Evolutionary conservation across 208 protist species (phyloP).

Genomic region (Paratrypanosoma confusum): DNA sequence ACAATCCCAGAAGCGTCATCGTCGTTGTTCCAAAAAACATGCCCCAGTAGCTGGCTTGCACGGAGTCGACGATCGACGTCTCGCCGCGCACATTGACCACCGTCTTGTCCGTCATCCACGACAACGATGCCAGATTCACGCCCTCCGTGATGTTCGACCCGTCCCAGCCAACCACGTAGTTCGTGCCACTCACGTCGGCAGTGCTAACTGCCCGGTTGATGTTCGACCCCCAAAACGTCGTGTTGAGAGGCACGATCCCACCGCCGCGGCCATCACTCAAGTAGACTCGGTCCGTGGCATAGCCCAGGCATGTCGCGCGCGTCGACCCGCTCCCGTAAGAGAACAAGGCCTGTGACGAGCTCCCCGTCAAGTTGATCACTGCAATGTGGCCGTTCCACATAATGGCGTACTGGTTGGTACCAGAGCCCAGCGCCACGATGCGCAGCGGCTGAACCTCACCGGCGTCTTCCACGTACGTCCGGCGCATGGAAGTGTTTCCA

Average conservation of each 20-base stretch:
- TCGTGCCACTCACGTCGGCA: background rate
- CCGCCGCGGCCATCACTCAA: constrained; percentile 1
- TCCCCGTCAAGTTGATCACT: background rate
- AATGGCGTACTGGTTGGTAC: constrained; percentile 3
- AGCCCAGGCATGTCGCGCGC: constrained; percentile 1
- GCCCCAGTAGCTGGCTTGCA: too few species aligned
- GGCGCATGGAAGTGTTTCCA: constrained; percentile 5
- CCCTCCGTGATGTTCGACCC: background rate
- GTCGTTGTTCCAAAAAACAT: too few species aligned
- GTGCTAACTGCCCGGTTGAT: background rate
- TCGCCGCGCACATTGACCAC: too few species aligned
- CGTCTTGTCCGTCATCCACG: too few species aligned
- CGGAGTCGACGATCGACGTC: too few species aligned
- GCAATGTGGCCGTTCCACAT: constrained; percentile 10
- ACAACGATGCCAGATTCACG: constrained; percentile 9
- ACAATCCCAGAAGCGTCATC: too few species aligned
- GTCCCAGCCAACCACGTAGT: constrained; percentile 11
- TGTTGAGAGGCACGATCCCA: constrained; percentile 3
- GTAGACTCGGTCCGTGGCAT: background rate
- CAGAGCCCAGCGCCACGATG: constrained; percentile 1
- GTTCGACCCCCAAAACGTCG: constrained; percentile 6
- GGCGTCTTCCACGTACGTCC: background rate
- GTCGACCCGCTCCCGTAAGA: constrained; percentile 7
- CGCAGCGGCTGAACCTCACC: constrained; percentile 4
- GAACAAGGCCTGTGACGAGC: constrained; percentile 1